Evolutionary conservation across 2,329 filamentous ascomycete genomes (phyloP).

Genomic region (Zasmidium cellare): DNA sequence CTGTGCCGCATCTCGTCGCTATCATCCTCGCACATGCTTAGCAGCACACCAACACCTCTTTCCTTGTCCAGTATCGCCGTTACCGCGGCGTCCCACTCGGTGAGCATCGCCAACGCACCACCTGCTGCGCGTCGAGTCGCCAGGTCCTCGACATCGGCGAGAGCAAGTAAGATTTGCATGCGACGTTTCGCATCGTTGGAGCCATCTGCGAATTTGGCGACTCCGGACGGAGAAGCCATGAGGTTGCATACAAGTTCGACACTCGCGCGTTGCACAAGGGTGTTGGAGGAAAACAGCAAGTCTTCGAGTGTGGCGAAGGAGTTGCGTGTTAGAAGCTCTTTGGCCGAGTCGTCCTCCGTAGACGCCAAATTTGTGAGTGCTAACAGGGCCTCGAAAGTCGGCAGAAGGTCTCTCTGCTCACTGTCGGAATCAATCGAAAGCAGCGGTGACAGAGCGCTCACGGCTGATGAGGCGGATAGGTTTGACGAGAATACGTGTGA

Average conservation of each 20-base stretch:
- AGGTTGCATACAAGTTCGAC: constrained; percentile 93
- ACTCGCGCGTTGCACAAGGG: constrained; percentile 75
- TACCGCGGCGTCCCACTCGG: constrained; percentile 74
- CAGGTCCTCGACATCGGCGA: constrained; percentile 81
- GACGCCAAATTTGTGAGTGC: constrained; percentile 93
- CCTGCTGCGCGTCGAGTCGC: constrained; percentile 81
- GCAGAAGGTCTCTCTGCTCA: constrained; percentile 73
- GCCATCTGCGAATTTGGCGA: constrained; percentile 68
- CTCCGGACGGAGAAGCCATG: constrained; percentile 66
- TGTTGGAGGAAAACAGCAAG: constrained; percentile 74
- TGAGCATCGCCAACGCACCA: constrained; percentile 82
- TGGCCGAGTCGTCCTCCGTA: constrained; percentile 61
- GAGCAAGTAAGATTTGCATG: constrained; percentile 79
- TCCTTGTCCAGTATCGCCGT: constrained; percentile 68
- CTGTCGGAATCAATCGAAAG: constrained; percentile 63
- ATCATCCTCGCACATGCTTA: constrained; percentile 74
- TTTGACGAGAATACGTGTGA: constrained; percentile 79
- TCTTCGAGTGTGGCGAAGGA: constrained; percentile 81
- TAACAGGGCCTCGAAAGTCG: constrained; percentile 85
- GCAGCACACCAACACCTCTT: constrained; percentile 71
- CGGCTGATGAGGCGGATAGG: constrained; percentile 71
- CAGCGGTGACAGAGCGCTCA: constrained; percentile 76
- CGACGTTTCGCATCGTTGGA: constrained; percentile 69
- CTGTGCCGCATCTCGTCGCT: constrained; percentile 66
- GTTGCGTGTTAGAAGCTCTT: constrained; percentile 67